Evolutionary conservation across 371 early-diverging fungal genomes (phyloP).

Genomic region (Mucor piriformis): DNA sequence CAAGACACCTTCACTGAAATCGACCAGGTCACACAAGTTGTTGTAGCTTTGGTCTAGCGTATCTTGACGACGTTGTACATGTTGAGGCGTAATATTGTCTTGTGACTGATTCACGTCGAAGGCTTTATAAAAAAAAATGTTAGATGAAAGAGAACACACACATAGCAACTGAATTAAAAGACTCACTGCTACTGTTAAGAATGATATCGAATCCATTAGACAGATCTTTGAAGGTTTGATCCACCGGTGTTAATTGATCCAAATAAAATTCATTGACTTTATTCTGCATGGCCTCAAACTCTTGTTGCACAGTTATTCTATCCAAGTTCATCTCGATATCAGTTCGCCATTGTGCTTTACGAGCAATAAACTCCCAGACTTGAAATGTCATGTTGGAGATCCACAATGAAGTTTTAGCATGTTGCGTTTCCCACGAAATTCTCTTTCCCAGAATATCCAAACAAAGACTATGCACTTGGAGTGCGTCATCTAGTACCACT

Average conservation of each 20-base stretch:
- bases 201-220: slow-evolving; percentile 15
- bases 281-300: slow-evolving; percentile 12
- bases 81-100: slow-evolving; percentile 20
- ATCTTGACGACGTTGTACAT: slow-evolving; percentile 38
- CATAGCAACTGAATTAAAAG: not conserved
- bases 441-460: slow-evolving; percentile 32
- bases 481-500: slow-evolving; percentile 16
- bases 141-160: not conserved
- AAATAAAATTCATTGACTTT: slow-evolving; percentile 14
- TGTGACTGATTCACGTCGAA: not conserved
- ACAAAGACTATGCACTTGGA: slow-evolving; percentile 24
- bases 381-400: slow-evolving; percentile 25
- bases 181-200: not conserved
- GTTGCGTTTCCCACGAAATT: slow-evolving; percentile 37
- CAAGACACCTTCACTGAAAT: slow-evolving; percentile 27
- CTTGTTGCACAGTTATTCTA: not conserved
- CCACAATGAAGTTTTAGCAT: slow-evolving; percentile 24
- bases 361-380: slow-evolving; percentile 36
- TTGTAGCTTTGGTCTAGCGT: slow-evolving; percentile 23
- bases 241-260: slow-evolving; percentile 2
- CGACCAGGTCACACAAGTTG: slow-evolving; percentile 21
- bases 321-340: not conserved
- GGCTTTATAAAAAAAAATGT: not conserved
- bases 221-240: slow-evolving; percentile 10
- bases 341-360: slow-evolving; percentile 38